Conservation (phyloP, 192 early-diverging fungal species). For the Ramicandelaber brevisporus region DNA sequence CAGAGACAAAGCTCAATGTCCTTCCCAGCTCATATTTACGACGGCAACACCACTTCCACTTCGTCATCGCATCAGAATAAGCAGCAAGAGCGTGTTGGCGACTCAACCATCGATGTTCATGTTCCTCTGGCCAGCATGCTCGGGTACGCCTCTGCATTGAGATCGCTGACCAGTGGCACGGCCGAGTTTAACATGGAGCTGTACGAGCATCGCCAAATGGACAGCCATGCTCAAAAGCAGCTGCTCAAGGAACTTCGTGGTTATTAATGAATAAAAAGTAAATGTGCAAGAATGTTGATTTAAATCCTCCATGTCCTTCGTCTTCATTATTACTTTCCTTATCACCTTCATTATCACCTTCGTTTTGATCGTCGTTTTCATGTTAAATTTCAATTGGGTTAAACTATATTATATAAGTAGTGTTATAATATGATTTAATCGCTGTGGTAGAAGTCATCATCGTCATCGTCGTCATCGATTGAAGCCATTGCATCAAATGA, state of each 20-base stretch:
- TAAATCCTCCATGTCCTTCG: conserved; percentile 8
- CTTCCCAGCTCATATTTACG: too few species aligned
- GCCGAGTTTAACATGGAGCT: conserved; percentile 68
- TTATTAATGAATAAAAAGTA: too few species aligned
- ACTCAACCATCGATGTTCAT: conserved; percentile 23
- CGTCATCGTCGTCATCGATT: conserved; percentile 35
- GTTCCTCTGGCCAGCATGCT: conserved; percentile 60
- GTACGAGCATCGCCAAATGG: too few species aligned
- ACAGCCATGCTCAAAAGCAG: too few species aligned
- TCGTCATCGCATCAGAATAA: too few species aligned
- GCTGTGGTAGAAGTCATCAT: conserved; percentile 30
- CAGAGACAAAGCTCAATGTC: conserved; percentile 1
- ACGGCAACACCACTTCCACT: too few species aligned
- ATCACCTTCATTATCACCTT: conserved; percentile 18
- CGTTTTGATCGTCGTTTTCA: conserved; percentile 7
- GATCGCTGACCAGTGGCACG: conserved; percentile 69
- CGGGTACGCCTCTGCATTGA: conserved; percentile 54
- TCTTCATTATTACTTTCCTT: conserved; percentile 14
- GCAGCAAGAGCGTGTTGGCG: conserved; percentile 11
- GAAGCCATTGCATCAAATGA: conserved; percentile 39
- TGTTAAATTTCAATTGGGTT: neutral
- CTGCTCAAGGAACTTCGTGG: too few species aligned
- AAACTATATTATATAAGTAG: neutral
- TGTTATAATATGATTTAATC: neutral
- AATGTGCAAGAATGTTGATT: too few species aligned